Conservation (phyloP, 176 grass and related monocot genomes). For the Oryza meridionalis region DNA sequence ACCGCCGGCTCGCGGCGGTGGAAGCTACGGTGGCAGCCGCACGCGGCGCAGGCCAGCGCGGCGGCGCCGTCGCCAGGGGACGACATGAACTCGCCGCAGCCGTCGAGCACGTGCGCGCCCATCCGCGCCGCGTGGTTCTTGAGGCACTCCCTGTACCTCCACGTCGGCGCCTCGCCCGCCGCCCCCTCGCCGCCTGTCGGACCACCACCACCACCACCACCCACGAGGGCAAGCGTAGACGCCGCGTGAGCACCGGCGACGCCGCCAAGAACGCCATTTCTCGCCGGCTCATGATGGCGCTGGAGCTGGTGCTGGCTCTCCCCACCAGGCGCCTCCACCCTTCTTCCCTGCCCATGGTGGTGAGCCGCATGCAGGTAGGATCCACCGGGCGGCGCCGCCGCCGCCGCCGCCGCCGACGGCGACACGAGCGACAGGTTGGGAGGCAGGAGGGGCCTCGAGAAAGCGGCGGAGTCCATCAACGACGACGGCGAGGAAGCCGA, state of each 20-base stretch:
- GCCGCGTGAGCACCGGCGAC: background rate
- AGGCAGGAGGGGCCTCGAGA: constrained; percentile 72
- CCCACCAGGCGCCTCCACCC: background rate
- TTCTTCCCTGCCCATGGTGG: constrained; percentile 42
- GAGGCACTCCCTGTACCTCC: constrained; percentile 87
- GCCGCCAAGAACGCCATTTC: constrained; percentile 41
- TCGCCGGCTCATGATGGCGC: constrained; percentile 43
- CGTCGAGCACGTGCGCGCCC: constrained; percentile 86
- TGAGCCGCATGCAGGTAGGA: constrained; percentile 15
- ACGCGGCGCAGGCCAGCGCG: constrained; percentile 78
- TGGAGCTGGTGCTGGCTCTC: constrained; percentile 38
- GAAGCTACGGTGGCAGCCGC: constrained; percentile 99
- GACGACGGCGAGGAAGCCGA: background rate
- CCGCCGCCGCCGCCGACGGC: constrained; percentile 9
- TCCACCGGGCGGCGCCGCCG: background rate
- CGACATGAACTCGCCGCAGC: constrained; percentile 97
- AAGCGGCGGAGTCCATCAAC: constrained; percentile 47
- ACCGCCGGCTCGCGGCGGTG: constrained; percentile 63
- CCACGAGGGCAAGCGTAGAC: background rate
- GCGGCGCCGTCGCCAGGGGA: constrained; percentile 29
- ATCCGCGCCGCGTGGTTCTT: constrained; percentile 82
- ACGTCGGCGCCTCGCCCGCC: constrained; percentile 33
- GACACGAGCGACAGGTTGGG: constrained; percentile 70
- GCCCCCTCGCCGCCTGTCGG: background rate
- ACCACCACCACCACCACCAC: background rate